phyloP scores from a whole-genome alignment of 2,329 filamentous ascomycete genomes.

The Zymoseptoria crescenta region DNA sequence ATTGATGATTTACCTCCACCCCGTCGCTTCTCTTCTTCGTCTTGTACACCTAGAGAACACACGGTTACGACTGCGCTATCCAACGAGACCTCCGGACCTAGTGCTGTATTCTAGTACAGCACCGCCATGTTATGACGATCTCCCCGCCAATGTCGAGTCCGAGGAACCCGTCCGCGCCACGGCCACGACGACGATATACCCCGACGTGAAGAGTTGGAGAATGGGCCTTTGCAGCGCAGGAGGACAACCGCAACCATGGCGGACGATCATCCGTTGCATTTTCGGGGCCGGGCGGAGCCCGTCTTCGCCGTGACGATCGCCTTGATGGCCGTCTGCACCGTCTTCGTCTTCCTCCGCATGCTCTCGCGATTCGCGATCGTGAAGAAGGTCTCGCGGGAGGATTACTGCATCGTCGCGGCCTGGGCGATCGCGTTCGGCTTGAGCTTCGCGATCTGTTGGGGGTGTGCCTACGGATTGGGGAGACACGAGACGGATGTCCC shows the following conservation, averaged over 20 bases:
- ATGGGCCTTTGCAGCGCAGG: constrained; percentile 10
- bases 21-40: too few relatives aligned
- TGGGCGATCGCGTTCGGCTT: constrained; percentile 67
- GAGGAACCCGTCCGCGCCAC: neutral
- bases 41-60: too few relatives aligned
- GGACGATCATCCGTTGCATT: constrained; percentile 17
- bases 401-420: constrained; percentile 71
- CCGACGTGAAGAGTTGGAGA: neutral
- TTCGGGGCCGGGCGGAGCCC: constrained; percentile 30
- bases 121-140: neutral
- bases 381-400: constrained; percentile 63
- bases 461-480: constrained; percentile 59
- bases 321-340: constrained; percentile 60
- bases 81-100: too few relatives aligned
- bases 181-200: neutral
- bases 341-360: constrained; percentile 69
- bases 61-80: too few relatives aligned
- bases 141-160: neutral
- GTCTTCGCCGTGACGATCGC: constrained; percentile 64
- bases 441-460: constrained; percentile 58
- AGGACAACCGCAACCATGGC: constrained; percentile 12
- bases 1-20: neutral
- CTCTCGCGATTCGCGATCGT: constrained; percentile 67
- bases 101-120: too few relatives aligned
- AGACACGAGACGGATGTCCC: constrained; percentile 56